These are phyloP conservation scores for Echinosophora koreensis DNA, from an alignment of 306 rosid genomes.

Conservation along the genomic window DNA sequence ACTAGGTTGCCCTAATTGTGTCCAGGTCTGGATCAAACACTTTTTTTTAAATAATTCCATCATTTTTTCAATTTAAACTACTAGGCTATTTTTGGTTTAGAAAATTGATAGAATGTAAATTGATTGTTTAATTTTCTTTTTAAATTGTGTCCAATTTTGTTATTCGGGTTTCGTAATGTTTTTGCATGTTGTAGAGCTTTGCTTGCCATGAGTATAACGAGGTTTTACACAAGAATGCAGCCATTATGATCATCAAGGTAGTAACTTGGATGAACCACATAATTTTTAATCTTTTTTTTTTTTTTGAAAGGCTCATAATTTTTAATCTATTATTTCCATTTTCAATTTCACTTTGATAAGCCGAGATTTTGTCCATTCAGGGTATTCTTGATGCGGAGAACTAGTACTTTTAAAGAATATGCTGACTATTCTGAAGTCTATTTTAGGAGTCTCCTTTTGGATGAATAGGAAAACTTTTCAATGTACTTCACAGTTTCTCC, in stretches of 20 bases:
- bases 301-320: neutral
- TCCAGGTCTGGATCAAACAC: slow-evolving; percentile 65
- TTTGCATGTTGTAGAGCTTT: slow-evolving; percentile 67
- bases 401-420: slow-evolving; percentile 22
- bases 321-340: slow-evolving; percentile 30
- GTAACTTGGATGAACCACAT: slow-evolving; percentile 32
- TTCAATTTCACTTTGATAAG: slow-evolving; percentile 45
- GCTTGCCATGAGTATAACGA: slow-evolving; percentile 83
- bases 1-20: slow-evolving; percentile 86
- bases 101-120: neutral
- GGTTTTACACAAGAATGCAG: slow-evolving; percentile 88
- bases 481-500: neutral
- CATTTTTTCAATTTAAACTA: slow-evolving; percentile 8
- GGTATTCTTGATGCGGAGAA: slow-evolving; percentile 81
- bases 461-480: neutral
- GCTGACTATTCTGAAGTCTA: slow-evolving; percentile 21
- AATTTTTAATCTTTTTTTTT: too few species aligned
- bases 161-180: slow-evolving; percentile 16
- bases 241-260: slow-evolving; percentile 85
- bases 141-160: neutral
- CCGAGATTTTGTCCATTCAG: slow-evolving; percentile 53
- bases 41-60: neutral
- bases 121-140: neutral
- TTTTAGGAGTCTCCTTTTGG: slow-evolving; percentile 6
- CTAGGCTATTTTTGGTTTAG: slow-evolving; percentile 4